These are phyloP conservation scores for Grifola frondosa DNA, from an alignment of 1,284 basidiomycete species.

Conservation along the genomic window DNA sequence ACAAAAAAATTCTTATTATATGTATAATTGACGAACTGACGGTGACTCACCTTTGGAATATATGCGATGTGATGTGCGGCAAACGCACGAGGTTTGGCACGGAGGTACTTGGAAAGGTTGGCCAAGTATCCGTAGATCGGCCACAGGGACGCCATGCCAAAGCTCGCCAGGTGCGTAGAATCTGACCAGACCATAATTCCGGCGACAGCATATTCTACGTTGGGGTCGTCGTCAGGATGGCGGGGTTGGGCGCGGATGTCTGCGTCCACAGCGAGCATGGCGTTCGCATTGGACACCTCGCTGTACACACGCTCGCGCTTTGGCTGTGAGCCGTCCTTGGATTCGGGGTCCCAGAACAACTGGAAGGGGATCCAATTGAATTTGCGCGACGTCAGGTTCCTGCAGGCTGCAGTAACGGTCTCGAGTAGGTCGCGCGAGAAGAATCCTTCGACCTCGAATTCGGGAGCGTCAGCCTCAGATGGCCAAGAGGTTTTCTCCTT, in stretches of 20 bases:
- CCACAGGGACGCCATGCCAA: conserved; percentile 15
- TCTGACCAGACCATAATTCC: conserved; percentile 39
- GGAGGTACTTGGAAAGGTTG: conserved; percentile 24
- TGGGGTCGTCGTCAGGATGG: conserved; percentile 2
- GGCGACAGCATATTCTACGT: conserved; percentile 25
- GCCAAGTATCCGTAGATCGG: conserved; percentile 14
- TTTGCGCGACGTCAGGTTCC: not conserved
- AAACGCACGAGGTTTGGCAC: conserved; percentile 14
- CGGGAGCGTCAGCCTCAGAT: conserved; percentile 4
- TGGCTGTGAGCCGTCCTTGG: not conserved
- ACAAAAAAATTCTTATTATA: no score
- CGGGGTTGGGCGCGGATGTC: conserved; percentile 14
- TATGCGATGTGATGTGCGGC: conserved; percentile 28
- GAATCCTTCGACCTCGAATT: conserved; percentile 12
- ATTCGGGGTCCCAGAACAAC: conserved; percentile 8
- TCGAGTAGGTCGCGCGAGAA: conserved; percentile 9
- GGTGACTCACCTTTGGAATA: conserved; percentile 26
- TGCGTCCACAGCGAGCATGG: conserved; percentile 13
- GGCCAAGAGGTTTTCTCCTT: not conserved
- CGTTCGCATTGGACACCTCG: conserved; percentile 14
- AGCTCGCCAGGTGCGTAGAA: conserved; percentile 16
- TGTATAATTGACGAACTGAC: not conserved
- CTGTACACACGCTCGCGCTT: conserved; percentile 1
- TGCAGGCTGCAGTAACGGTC: conserved; percentile 14
- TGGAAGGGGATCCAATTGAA: conserved; percentile 11